Evolutionary conservation across 148 eudicot genomes (phyloP), one percentile per base, ranked within the genome.

Genomic region (Salicornia ramosissima): DNA sequence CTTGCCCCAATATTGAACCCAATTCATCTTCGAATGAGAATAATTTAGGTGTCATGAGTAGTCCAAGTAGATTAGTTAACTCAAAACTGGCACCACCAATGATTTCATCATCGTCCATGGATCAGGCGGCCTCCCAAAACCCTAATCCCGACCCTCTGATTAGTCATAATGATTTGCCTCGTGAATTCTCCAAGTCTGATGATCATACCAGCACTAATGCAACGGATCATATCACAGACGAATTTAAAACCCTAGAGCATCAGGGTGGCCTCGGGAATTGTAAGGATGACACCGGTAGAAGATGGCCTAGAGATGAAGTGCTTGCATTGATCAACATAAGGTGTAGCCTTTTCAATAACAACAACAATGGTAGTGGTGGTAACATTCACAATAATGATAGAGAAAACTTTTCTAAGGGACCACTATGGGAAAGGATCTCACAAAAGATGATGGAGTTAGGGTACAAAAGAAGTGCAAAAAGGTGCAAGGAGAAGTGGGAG

Each of bases 401-500:
- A 34, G 75, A 71, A 49, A 52, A 74, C 68, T 57, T 31, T 50
- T 47, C 72, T 26, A 90, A 78, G 71, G 91, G 87, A 18, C 90
- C 92, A 16, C 62, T 93, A n/a, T 93, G 98, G 98, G 96, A 93
- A 70, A 87, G 90, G 69, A 88, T 93, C 21, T 93, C 98, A 34
- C 78, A 80, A 45, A 81, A 81, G 78, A 90, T 93, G 98, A 21
- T 75, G 57, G 88, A 84, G 62, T 31, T 86, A 77, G 98, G 98
- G 24, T 88, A 86, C 75, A 80, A 80, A 50, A 86, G 98, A 63
- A 93, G 86, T 74, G 87, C 98, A 22, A 93, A 88, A 75, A 84
- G 98, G 68, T 93, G 98, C 75, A 93, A 93, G 51, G 98, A 93
- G 83, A 93, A 90, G 71, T 93, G 98, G 98, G 98, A 93, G 78